Conservation (phyloP, 129 eudicot genomes). For the Tagetes erecta region DNA sequence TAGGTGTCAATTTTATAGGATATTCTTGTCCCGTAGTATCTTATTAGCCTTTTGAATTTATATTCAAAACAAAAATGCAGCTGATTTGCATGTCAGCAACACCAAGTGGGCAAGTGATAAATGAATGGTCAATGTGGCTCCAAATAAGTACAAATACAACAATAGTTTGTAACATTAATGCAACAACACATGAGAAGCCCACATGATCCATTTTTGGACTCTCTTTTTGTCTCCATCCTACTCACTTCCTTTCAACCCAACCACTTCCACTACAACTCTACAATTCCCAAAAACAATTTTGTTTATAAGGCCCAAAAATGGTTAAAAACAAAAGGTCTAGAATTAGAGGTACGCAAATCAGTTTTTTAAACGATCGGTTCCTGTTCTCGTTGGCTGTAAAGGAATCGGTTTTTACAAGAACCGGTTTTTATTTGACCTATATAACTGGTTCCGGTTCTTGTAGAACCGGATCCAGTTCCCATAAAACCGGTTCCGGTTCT, state of each 20-base stretch:
- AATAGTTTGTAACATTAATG: too few species aligned
- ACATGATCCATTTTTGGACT: slow-evolving; percentile 22
- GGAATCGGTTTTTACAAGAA: too few species aligned
- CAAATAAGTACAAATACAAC: neutral
- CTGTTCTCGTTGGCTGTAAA: too few species aligned
- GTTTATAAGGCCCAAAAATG: neutral
- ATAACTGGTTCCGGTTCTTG: too few species aligned
- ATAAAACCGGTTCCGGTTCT: too few species aligned
- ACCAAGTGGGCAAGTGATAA: neutral
- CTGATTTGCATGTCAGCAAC: slow-evolving; percentile 1
- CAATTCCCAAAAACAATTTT: neutral
- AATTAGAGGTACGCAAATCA: too few species aligned
- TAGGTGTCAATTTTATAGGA: neutral
- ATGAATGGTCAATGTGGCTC: slow-evolving; percentile 11
- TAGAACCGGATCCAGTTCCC: too few species aligned
- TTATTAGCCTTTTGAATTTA: too few species aligned
- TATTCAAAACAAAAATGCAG: neutral
- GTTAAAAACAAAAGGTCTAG: too few species aligned
- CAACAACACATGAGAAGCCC: slow-evolving; percentile 17
- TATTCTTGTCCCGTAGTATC: neutral
- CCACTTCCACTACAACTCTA: slow-evolving; percentile 7
- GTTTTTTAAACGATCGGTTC: too few species aligned
- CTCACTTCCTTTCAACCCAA: slow-evolving; percentile 24
- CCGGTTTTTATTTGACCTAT: too few species aligned
- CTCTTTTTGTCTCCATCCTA: slow-evolving; percentile 18